Evolutionary conservation across 441 rosid genomes (phyloP), one percentile per base, ranked within the genome.

Genomic region (Manihot esculenta): DNA sequence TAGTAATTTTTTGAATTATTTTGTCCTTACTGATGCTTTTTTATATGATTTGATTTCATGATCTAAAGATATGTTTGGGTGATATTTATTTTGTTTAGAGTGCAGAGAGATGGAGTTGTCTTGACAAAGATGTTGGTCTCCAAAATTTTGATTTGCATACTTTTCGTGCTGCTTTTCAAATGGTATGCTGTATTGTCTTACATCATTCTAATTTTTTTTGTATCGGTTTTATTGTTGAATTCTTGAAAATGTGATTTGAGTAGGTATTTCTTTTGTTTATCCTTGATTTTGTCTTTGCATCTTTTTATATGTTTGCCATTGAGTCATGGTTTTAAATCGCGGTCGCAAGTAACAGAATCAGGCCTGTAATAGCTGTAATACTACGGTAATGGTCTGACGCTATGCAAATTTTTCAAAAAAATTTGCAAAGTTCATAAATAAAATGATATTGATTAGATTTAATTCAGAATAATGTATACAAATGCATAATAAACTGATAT

Each of bases 91-190:
- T 79, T 82, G 67, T 61, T 74, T 72, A 93, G 99, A 94, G 97
- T 87, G 97, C 99, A 58, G 97, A 90, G 69, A 90, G 97, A 81
- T 94, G 97, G 99, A 86, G 83, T 61, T 78, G 78, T 74, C 85
- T 94, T 20, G 85, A 82, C 64, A 83, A 82, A 73, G 94, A 86
- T 79, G 91, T 84, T 48, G 97, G 95, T 70, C 79, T 84, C 74
- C 91, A 85, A 76, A 94, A 94, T 82, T 94, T 92, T 76, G 87
- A 92, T 86, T 62, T 90, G 85, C 97, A 90, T 79, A 85, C 91
- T 70, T 90, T 88, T 67, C 97, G 95, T 75, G 95, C 97, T 75
- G 93, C 90, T 71, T 94, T 94, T 64, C 97, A 94, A 76, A 85
- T 89, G 95, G 97, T 94, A 87, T 26, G 51, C 14, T 7, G 9